Evolutionary conservation across 2,329 filamentous ascomycete species (phyloP).

Genomic region (Trichoderma endophyticum): DNA sequence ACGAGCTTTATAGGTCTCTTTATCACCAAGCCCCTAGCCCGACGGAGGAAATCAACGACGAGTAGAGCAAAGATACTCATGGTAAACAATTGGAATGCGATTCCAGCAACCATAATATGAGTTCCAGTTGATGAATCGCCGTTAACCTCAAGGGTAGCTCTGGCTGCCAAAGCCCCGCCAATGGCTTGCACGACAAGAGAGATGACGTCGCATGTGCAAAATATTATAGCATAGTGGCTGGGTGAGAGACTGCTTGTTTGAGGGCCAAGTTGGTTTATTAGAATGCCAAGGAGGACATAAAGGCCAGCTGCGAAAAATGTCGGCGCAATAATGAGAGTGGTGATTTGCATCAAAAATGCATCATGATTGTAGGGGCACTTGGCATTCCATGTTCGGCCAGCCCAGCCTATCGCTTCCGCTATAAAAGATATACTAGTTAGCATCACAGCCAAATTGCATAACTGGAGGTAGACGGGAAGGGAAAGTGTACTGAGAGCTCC

Average conservation of each 20-base stretch:
- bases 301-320: constrained; percentile 51
- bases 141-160: neutral
- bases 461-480: neutral
- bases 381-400: constrained; percentile 45
- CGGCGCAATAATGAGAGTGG: constrained; percentile 42
- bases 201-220: constrained; percentile 9
- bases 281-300: constrained; percentile 46
- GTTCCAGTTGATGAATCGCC: neutral
- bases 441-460: neutral
- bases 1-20: constrained; percentile 18
- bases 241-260: constrained; percentile 20
- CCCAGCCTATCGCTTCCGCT: constrained; percentile 46
- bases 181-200: constrained; percentile 5
- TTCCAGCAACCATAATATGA: neutral
- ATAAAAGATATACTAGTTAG: neutral
- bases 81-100: neutral
- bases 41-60: constrained; percentile 26
- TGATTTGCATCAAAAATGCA: constrained; percentile 51
- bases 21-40: constrained; percentile 22
- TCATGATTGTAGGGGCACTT: constrained; percentile 47
- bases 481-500: neutral
- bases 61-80: neutral
- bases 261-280: constrained; percentile 44
- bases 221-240: constrained; percentile 30
- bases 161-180: constrained; percentile 3